Percentiles rank a stretch among this genome's conserved stretches.
phyloP scores from a whole-genome alignment of 371 early-diverging fungal genomes.

The Mortierella sp. region DNA sequence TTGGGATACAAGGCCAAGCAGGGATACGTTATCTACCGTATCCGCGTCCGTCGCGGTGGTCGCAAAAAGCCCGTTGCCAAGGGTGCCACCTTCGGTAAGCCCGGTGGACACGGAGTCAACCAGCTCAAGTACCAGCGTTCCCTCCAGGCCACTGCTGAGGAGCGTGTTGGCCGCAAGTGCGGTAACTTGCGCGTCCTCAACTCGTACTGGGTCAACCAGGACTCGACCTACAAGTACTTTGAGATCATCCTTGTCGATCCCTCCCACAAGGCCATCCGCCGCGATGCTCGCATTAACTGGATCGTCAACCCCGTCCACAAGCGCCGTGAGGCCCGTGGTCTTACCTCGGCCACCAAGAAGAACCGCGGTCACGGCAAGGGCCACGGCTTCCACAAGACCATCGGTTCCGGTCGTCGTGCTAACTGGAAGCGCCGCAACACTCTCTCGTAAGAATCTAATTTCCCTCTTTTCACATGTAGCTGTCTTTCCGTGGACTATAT shows the following conservation, averaged over 20 bases:
- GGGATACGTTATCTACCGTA: slow-evolving; percentile 97
- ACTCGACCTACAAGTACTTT: slow-evolving; percentile 98
- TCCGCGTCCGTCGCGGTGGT: slow-evolving; percentile 98
- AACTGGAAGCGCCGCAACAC: slow-evolving; percentile 29
- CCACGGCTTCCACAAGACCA: slow-evolving; percentile 97
- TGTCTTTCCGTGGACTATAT: too few relatives aligned
- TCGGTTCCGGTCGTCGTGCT: slow-evolving; percentile 92
- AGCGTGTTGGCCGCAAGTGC: slow-evolving; percentile 96
- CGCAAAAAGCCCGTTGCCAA: slow-evolving; percentile 96
- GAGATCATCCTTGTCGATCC: slow-evolving; percentile 99
- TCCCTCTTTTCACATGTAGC: too few relatives aligned
- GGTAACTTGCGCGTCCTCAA: slow-evolving; percentile 96
- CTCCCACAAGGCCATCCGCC: slow-evolving; percentile 96
- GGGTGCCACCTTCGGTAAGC: slow-evolving; percentile 99
- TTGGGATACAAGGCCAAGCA: slow-evolving; percentile 99
- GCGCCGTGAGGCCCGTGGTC: slow-evolving; percentile 98
- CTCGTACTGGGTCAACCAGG: slow-evolving; percentile 99
- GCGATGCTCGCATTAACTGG: slow-evolving; percentile 99
- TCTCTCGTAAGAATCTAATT: not conserved
- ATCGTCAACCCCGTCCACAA: slow-evolving; percentile 97
- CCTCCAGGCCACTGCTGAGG: slow-evolving; percentile 95
- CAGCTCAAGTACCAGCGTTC: slow-evolving; percentile 97
- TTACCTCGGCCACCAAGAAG: slow-evolving; percentile 97
- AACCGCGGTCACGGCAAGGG: slow-evolving; percentile 99
- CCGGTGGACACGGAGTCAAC: slow-evolving; percentile 96